These are phyloP conservation scores for Novymonas esmeraldas DNA, from an alignment of 208 protist genomes.

Conservation along the genomic window DNA sequence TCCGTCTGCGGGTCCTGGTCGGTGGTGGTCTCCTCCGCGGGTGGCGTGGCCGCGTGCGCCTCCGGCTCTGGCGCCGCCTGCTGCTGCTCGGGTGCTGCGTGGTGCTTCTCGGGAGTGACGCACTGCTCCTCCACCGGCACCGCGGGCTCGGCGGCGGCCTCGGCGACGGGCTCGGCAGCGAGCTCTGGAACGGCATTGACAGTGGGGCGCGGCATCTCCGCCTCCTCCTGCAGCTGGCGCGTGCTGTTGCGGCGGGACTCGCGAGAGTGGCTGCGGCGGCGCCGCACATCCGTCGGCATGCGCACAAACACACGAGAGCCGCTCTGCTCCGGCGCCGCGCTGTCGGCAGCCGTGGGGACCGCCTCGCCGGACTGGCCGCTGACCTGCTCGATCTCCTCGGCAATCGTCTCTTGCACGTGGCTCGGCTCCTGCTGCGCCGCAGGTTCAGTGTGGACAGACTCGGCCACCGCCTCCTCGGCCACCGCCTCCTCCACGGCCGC, in stretches of 20 bases:
- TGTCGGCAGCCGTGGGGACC: background rate
- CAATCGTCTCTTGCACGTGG: conserved; percentile 4
- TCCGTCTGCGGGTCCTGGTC: background rate
- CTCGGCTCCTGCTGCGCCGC: background rate
- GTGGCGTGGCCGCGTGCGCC: background rate
- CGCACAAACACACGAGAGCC: conserved; percentile 17
- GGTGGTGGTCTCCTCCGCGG: background rate
- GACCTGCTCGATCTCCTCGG: background rate
- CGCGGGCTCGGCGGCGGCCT: too few species aligned
- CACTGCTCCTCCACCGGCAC: too few species aligned
- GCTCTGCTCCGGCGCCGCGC: background rate
- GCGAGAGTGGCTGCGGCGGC: conserved; percentile 13
- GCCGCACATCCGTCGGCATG: conserved; percentile 32
- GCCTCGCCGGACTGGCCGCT: background rate
- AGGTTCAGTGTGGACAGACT: too few species aligned
- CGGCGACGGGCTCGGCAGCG: background rate
- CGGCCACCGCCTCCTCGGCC: background rate
- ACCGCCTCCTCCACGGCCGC: background rate
- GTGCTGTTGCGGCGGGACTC: conserved; percentile 12
- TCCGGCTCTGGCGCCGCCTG: background rate
- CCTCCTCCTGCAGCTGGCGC: background rate
- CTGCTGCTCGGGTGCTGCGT: background rate
- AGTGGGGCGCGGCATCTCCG: background rate
- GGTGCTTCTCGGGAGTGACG: background rate
- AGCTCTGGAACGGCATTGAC: background rate